Evolutionary conservation across 2,329 filamentous ascomycete genomes (phyloP), one percentile per base, ranked within the genome.

Genomic region (Hypoxylon sp.): DNA sequence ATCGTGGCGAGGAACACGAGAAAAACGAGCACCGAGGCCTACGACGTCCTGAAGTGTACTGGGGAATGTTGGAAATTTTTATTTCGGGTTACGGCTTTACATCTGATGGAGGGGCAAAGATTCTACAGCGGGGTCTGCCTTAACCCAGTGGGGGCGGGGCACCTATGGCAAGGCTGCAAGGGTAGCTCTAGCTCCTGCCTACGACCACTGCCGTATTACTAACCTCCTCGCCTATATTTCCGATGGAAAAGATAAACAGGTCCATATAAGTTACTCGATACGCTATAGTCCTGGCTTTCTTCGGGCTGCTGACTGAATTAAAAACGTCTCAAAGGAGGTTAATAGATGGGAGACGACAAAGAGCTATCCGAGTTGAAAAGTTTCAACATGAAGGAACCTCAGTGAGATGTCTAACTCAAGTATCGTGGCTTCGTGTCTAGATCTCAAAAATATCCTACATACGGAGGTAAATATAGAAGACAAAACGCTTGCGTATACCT

Each of bases 1-100:
- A 86, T 87, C 41, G 49, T 58, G 52, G 57, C 6, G 11, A 6
- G 8, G n/a, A 47, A 20, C 43, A 22, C 6, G 11, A 6, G 8
- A 13, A 47, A 20, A 46, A 22, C 26, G 13, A 5, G 13, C 37
- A 28, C 6, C 54, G 37, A 41, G n/a, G 37, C 6, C 19, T 30
- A 6, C 6, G 20, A 6, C 19, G 13, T 24, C 17, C 20, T n/a
- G 8, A 13, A 30, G 15, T 8, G 19, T 26, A 19, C 7, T 13
- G 22, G n/a, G 17, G 22, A 44, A 24, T 6, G 17, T 44, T 53
- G 10, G 4, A 22, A 32, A 28, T 54, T 54, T 54, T 54, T 44
- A 34, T 30, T 34, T 46, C 17, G n/a, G 37, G 37, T 32, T 41
- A 8, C 19, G 19, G 24, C 39, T 43, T 3, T 8, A 26, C 10